Evolutionary conservation across 371 early-diverging fungal genomes (phyloP), one percentile per base, ranked within the genome.

Genomic region (Rhizopus arrhizus): DNA sequence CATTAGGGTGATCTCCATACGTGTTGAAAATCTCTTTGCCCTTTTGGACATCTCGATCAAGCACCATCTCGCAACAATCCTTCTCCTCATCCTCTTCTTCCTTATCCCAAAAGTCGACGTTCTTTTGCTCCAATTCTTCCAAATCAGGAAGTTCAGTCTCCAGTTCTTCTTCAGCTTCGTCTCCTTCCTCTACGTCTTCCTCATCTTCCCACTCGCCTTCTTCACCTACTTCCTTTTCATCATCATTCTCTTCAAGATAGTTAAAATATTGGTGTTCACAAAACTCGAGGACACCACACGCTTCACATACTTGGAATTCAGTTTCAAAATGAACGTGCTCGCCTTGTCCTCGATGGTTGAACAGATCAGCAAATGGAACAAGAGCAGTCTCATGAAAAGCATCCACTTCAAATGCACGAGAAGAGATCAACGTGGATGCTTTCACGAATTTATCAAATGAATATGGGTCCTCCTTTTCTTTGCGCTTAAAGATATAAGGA

Each of bases 341-440:
- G 8, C 65, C 69, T 12, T 77, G 83, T 5, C 84, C 66, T 15
- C 70, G 62, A 32, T 80, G 80, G 53, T 77, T 80, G 51, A 80
- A 95, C 49, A 92, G 65, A 67, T 94, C 93, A 13, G 92, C 92
- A 68, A 93, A 85, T 15, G 94, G 94, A 5, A 91, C 92, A 78
- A 95, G 82, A 36, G 90, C 86, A 47, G 86, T 87, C 35, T 85
- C 90, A 57, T 92, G 89, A 64, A 81, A 92, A 29, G 80, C 82
- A 67, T 95, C 95, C 12, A 94, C 91, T 67, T 85, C 77, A 65
- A 95, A 93, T 12, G 93, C 85, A 33, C 96, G 85, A 12, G 93
- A 92, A 2, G 90, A 83, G 3, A 94, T 89, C 47, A 93, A 68
- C 6, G 89, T 82, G 5, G 85, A 79, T 16, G 83, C 82, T 15